Conservation (phyloP, 176 grass and related monocot genomes). For the Aegilops umbellulata region DNA sequence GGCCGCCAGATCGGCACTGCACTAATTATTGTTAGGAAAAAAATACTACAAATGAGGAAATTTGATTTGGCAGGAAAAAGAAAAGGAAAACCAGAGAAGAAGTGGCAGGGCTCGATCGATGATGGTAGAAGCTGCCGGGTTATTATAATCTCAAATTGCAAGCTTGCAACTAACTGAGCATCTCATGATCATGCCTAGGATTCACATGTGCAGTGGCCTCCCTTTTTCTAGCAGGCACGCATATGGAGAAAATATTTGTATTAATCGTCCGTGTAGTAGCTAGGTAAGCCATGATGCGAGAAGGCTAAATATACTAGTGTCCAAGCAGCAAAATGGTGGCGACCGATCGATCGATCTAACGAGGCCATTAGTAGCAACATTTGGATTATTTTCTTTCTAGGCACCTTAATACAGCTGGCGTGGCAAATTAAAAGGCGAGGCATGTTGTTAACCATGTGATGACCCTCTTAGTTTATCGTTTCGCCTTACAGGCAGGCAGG, state of each 20-base stretch:
- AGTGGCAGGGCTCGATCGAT: not conserved
- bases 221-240: not conserved
- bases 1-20: not conserved
- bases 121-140: not conserved
- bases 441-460: constrained; percentile 18
- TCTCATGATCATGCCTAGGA: constrained; percentile 3
- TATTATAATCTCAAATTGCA: not conserved
- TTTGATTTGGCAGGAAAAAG: too few species aligned
- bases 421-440: not conserved
- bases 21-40: not conserved
- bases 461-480: not conserved
- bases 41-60: not conserved
- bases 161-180: not conserved
- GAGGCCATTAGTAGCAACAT: not conserved
- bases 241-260: not conserved
- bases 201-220: constrained; percentile 15
- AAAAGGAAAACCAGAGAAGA: not conserved
- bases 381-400: not conserved
- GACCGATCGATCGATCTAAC: not conserved
- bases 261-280: not conserved
- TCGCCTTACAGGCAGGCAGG: not conserved
- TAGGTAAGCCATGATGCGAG: not conserved
- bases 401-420: not conserved
- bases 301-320: not conserved
- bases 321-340: constrained; percentile 21